Evolutionary conservation across 176 grass and related monocot genomes (phyloP), one percentile per base, ranked within the genome.

Genomic region (Pontederia paniculata): DNA sequence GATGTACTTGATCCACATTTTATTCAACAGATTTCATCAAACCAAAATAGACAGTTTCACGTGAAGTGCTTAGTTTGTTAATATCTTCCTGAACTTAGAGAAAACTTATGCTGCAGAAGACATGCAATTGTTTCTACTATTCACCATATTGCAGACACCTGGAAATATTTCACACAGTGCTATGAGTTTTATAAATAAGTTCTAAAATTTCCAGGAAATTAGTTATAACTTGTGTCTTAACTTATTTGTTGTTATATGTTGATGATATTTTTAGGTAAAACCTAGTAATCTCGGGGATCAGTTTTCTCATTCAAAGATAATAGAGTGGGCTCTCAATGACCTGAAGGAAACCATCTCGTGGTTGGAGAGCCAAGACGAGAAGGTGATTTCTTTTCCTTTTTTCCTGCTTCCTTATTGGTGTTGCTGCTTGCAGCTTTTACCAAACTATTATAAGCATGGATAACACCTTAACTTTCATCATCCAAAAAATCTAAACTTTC

Each of bases 281-380:
- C 41, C 73, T 73, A 42, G 48, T 45, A 63, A 78, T 5, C 9
- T 59, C 41, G 45, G 71, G 5, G 71, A 70, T 28, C 51, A 62
- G 23, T 81, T 96, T 81, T 79, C 80, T 47, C 74, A 51, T 7
- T 81, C 80, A 25, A 86, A 87, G 78, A 76, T 97, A 67, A 97
- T 87, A 81, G 28, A 80, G 16, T 89, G 85, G 91, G 91, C 86
- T 17, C 58, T 59, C 9, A 65, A 90, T 84, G 91, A 97, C 85
- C 81, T 97, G 58, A 37, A 17, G 0, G 73, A 76, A 67, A 90
- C 91, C 23, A 50, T 90, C 18, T 87, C 80, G 52, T 97, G 91
- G 91, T 78, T 97, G 70, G 79, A 90, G 67, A 90, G 71, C 71
- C 86, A 90, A 81, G 86, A 97, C 66, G 86, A 87, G 50, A 97